A percentile compares a stretch with the other conserved stretches of the same genome.
phyloP scores from a whole-genome alignment of 2,329 filamentous ascomycete genomes.

The Teratosphaeria epicoccoides region DNA sequence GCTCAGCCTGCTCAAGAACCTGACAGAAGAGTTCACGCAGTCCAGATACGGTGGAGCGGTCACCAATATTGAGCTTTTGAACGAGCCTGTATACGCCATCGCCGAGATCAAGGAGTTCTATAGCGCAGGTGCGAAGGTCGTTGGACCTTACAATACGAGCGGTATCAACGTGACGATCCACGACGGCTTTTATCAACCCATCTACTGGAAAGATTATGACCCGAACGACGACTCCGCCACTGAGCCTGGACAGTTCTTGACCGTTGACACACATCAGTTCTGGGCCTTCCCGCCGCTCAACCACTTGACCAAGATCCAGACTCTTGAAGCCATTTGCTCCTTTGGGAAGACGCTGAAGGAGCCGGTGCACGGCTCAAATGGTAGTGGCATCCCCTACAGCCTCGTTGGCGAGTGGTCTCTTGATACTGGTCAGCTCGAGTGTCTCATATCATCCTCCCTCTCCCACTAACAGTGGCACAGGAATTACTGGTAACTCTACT shows the following conservation, averaged over 20 bases:
- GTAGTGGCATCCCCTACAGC: conserved; percentile 9
- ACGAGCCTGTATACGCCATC: conserved; percentile 13
- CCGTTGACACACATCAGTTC: conserved; percentile 19
- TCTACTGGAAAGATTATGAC: conserved; percentile 15
- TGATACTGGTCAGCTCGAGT: conserved; percentile 5
- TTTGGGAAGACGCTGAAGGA: conserved; percentile 5
- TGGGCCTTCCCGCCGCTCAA: conserved; percentile 17
- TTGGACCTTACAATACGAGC: conserved; percentile 7
- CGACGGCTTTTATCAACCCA: conserved; percentile 16
- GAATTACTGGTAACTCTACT: conserved; percentile 8
- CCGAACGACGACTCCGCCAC: conserved; percentile 6
- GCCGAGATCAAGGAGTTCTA: conserved; percentile 9
- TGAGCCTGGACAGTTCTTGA: neutral
- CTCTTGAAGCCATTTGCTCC: conserved; percentile 12
- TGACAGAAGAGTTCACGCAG: conserved; percentile 16
- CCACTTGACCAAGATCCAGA: conserved; percentile 8
- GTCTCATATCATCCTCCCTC: neutral
- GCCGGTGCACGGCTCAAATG: neutral
- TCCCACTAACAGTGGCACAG: neutral
- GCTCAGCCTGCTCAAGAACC: conserved; percentile 13
- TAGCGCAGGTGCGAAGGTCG: conserved; percentile 8
- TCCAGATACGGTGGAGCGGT: conserved; percentile 12
- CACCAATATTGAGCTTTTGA: conserved; percentile 15
- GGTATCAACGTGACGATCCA: conserved; percentile 14
- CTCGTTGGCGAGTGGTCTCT: conserved; percentile 18